Evolutionary conservation across 208 protist genomes (phyloP), one percentile per base, ranked within the genome.

Genomic region (Trypanosoma platydactyli): DNA sequence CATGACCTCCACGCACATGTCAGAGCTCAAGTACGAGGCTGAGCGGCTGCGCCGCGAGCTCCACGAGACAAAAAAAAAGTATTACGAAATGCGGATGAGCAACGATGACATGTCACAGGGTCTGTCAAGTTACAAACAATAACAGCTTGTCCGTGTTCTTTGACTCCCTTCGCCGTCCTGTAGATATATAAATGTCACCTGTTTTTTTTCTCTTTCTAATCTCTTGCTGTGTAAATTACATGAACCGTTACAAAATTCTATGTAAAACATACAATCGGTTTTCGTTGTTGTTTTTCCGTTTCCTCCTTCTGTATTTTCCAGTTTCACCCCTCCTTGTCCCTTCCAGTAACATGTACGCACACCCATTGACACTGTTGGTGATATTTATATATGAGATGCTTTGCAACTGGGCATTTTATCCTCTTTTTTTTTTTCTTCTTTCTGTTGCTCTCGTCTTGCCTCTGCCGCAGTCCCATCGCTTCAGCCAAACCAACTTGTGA

Each of bases 11-110:
- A 92, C 88, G 15, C 88, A 89, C 63, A 86, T 87, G 40, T 69
- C 86, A 22, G 84, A 97, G 77, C 76, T 97, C 70, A 97, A 98
- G 59, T 98, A 97, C 62, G 95, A 98, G 66, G 97, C 94, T 1
- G 95, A 97, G 59, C 80, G 94, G 1, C 58, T 98, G 12, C 79
- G 75, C 18, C 79, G 91, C 27, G 96, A 98, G 78, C 75, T 98
- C n/a, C 86, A 98, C 41, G 95, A 98, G 12, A 86, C 89, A 61
- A 98, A 98, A 73, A 77, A 87, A 24, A 88, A 95, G 69, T 99
- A 96, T 73, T 97, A 96, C 62, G 89, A 97, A 54, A 83, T 96
- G 69, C 97, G 96, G 66, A 86, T 92, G 69, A 83, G 87, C 33
- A 95, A 96, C 42, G 83, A 86, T 24, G 54, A 69, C 45, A 59